Conservation (phyloP, 1,284 basidiomycete species). For the Xerocomus cyaneibrunnescens region DNA sequence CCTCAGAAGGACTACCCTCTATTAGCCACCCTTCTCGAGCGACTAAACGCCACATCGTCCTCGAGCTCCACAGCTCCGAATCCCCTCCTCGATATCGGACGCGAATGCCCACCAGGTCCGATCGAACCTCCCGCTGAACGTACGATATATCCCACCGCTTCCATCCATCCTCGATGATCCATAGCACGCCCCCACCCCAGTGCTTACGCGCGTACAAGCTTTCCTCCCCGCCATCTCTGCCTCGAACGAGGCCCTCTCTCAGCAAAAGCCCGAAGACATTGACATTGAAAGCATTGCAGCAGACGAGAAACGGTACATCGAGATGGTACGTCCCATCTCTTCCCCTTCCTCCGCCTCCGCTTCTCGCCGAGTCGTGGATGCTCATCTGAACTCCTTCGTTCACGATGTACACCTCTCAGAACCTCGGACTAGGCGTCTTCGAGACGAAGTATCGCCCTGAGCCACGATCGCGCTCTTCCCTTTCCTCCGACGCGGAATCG, state of each 20-base stretch:
- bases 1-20: background rate
- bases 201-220: constrained; percentile 58
- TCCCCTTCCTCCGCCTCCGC: background rate
- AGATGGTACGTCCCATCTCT: constrained; percentile 49
- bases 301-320: constrained; percentile 52
- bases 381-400: background rate
- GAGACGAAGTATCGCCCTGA: constrained; percentile 37
- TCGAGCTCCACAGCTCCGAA: background rate
- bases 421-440: constrained; percentile 64
- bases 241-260: constrained; percentile 54
- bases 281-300: constrained; percentile 60
- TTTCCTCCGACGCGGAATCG: constrained; percentile 12
- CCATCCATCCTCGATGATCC: constrained; percentile 2
- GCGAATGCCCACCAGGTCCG: constrained; percentile 12
- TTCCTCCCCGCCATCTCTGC: constrained; percentile 64
- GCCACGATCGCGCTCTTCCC: background rate
- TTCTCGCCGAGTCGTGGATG: background rate
- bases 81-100: constrained; percentile 19
- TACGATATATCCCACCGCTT: constrained; percentile 27
- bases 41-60: constrained; percentile 20
- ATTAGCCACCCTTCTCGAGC: constrained; percentile 31
- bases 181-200: constrained; percentile 32
- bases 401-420: constrained; percentile 37
- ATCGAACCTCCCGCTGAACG: constrained; percentile 31
- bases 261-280: constrained; percentile 52